These are phyloP conservation scores for Fraxinus floribunda DNA, from an alignment of 305 asterid species.

Conservation along the genomic window DNA sequence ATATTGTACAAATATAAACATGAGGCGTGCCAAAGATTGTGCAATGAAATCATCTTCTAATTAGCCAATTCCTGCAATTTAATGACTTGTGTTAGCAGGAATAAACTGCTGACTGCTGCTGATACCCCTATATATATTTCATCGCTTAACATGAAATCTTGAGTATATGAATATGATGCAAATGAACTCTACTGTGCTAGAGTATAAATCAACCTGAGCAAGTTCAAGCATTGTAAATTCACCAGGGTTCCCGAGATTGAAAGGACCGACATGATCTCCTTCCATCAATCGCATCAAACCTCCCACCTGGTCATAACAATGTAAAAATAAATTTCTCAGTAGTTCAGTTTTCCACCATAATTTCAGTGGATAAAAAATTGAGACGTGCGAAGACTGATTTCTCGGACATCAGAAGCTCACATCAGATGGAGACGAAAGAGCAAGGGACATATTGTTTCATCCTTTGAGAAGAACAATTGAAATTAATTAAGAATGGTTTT, in stretches of 20 bases:
- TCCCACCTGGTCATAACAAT: constrained; percentile 51
- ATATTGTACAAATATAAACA: background rate
- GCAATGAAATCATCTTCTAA: background rate
- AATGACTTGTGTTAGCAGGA: background rate
- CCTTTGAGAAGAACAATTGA: background rate
- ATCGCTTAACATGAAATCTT: background rate
- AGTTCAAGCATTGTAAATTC: constrained; percentile 93
- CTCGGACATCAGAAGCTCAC: background rate
- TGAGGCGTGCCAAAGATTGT: background rate
- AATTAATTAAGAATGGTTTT: background rate
- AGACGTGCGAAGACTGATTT: background rate
- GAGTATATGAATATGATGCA: background rate
- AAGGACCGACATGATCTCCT: constrained; percentile 84
- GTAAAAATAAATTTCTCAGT: background rate
- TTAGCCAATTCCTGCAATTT: background rate
- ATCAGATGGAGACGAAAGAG: background rate
- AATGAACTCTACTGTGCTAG: background rate
- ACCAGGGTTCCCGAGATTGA: constrained; percentile 84
- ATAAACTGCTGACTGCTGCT: background rate
- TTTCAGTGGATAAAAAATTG: background rate
- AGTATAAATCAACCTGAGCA: constrained; percentile 51
- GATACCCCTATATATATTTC: background rate
- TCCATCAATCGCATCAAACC: constrained; percentile 80
- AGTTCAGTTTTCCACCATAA: background rate
- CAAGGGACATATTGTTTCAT: background rate